Conservation (phyloP, 352 stramenopile genomes). For the Phytopythium kandeliae region DNA sequence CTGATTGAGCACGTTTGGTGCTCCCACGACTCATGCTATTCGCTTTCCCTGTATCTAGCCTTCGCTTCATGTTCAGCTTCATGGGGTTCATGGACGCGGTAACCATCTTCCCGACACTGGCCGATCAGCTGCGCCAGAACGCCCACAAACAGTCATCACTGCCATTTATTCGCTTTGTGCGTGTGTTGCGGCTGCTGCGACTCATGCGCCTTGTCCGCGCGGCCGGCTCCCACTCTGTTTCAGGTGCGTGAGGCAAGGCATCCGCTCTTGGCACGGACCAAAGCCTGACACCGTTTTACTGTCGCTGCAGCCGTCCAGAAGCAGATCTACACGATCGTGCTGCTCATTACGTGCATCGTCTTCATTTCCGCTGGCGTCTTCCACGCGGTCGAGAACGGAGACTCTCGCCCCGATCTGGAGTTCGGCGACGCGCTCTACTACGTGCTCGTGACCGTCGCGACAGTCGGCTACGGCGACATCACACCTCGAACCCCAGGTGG, state of each 20-base stretch:
- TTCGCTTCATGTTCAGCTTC: slow-evolving; percentile 37
- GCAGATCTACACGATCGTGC: slow-evolving; percentile 57
- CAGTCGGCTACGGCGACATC: slow-evolving; percentile 53
- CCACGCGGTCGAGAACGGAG: slow-evolving; percentile 40
- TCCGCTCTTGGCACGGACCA: background rate
- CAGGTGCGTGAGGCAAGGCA: slow-evolving; percentile 7
- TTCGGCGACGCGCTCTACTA: slow-evolving; percentile 61
- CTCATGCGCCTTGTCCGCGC: slow-evolving; percentile 44
- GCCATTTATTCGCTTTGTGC: slow-evolving; percentile 56
- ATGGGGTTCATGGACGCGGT: slow-evolving; percentile 56
- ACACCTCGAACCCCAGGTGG: slow-evolving; percentile 31
- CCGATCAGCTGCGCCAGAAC: slow-evolving; percentile 22
- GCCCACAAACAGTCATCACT: slow-evolving; percentile 19
- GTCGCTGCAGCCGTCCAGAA: slow-evolving; percentile 38
- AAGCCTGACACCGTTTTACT: too few species aligned
- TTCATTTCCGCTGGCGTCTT: slow-evolving; percentile 61
- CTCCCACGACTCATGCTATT: too few species aligned
- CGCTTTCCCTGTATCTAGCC: background rate
- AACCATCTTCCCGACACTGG: slow-evolving; percentile 46
- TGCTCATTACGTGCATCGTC: slow-evolving; percentile 57
- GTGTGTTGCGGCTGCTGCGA: slow-evolving; percentile 51
- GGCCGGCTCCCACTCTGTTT: slow-evolving; percentile 37
- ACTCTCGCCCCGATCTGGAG: slow-evolving; percentile 20
- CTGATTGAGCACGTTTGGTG: too few species aligned
- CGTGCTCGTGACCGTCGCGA: slow-evolving; percentile 49